Percentiles rank a stretch among this genome's conserved stretches.
Conservation (phyloP, 768 basidiomycete genomes). For the Coprinopsis strossmayeri region DNA sequence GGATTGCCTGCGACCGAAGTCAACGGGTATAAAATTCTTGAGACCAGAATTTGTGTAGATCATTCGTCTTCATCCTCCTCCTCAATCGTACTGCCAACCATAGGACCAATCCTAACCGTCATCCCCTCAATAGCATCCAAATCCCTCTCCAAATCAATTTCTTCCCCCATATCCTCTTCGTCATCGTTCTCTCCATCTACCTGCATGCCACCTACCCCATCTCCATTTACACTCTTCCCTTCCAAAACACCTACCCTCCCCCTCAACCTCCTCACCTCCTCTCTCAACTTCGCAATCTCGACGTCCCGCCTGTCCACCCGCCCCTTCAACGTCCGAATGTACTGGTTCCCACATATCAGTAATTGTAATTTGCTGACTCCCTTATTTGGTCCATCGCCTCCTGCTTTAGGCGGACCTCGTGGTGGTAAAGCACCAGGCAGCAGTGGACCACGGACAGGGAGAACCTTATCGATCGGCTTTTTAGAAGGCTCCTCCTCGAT, state of each 20-base stretch:
- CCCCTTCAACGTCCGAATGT: constrained; percentile 67
- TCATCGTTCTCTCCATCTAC: constrained; percentile 17
- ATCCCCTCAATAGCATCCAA: constrained; percentile 47
- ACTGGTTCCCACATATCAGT: constrained; percentile 87
- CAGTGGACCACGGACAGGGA: constrained; percentile 28
- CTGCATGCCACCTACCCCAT: constrained; percentile 26
- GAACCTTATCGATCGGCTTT: constrained; percentile 8
- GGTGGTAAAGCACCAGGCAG: constrained; percentile 88
- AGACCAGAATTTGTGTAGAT: not conserved
- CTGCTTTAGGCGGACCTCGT: constrained; percentile 78
- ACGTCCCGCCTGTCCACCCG: constrained; percentile 75
- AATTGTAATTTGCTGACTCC: constrained; percentile 92
- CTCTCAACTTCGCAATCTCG: constrained; percentile 63
- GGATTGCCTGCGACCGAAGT: too few relatives aligned
- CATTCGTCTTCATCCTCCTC: constrained; percentile 5
- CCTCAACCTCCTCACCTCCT: constrained; percentile 60
- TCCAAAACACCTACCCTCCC: constrained; percentile 23
- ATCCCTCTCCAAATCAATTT: constrained; percentile 52
- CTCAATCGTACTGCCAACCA: constrained; percentile 5
- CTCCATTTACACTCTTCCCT: constrained; percentile 19
- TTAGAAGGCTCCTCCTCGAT: constrained; percentile 26
- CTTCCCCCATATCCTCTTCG: constrained; percentile 28
- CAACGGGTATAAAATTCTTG: too few relatives aligned
- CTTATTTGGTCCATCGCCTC: constrained; percentile 90
- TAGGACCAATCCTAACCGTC: constrained; percentile 9